Conservation (phyloP, 2,329 filamentous ascomycete genomes). For the Xylariaceae sp. region DNA sequence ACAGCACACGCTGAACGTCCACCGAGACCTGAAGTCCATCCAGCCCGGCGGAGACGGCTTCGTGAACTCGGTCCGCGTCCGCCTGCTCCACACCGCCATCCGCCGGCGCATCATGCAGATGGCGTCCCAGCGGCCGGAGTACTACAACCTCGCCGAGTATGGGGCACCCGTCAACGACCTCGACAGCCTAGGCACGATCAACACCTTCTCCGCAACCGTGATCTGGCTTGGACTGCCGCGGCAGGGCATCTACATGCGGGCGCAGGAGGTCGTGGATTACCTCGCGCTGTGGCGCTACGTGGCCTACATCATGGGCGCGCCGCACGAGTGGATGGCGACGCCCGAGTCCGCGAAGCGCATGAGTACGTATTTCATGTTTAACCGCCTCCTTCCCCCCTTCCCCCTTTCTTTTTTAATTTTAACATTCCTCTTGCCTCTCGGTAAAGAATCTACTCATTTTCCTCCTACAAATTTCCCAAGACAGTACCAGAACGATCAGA, state of each 20-base stretch:
- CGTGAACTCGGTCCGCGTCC: slow-evolving; percentile 68
- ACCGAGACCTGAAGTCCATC: slow-evolving; percentile 67
- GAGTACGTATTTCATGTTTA: too few relatives aligned
- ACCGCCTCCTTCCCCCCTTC: too few relatives aligned
- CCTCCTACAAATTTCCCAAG: too few relatives aligned
- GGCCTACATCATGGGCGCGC: slow-evolving; percentile 72
- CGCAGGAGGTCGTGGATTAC: slow-evolving; percentile 71
- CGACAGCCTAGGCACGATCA: slow-evolving; percentile 74
- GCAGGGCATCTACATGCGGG: slow-evolving; percentile 70
- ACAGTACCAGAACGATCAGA: too few relatives aligned
- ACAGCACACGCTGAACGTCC: slow-evolving; percentile 76
- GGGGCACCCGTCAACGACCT: slow-evolving; percentile 78
- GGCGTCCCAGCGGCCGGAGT: slow-evolving; percentile 59
- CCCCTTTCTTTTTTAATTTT: too few relatives aligned
- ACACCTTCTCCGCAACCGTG: slow-evolving; percentile 70
- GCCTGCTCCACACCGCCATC: slow-evolving; percentile 72
- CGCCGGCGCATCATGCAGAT: slow-evolving; percentile 68
- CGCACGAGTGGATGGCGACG: slow-evolving; percentile 64
- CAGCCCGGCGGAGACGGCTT: slow-evolving; percentile 72
- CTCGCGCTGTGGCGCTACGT: slow-evolving; percentile 79
- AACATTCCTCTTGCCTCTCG: too few relatives aligned
- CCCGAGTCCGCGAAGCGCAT: slow-evolving; percentile 61
- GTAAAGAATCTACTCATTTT: too few relatives aligned
- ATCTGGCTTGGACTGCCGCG: slow-evolving; percentile 70
- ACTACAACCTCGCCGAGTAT: slow-evolving; percentile 64